A percentile compares a stretch with the other conserved stretches of the same genome.
Conservation (phyloP, 148 eudicot species). For the Heliosperma pusillum region DNA sequence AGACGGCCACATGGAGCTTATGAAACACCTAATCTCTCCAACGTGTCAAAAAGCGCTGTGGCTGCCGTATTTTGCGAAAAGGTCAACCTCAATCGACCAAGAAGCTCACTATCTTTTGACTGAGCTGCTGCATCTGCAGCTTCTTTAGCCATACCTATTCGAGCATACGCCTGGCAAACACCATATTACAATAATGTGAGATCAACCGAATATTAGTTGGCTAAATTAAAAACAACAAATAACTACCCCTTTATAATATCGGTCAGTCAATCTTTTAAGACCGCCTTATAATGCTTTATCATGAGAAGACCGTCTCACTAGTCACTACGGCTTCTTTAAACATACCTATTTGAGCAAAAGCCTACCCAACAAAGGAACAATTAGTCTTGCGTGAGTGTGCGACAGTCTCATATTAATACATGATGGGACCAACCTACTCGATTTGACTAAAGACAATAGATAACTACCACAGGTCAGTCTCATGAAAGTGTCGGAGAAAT, state of each 20-base stretch:
- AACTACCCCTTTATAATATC: not conserved
- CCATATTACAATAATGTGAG: not conserved
- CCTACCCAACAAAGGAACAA: too few species aligned
- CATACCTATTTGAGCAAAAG: not conserved
- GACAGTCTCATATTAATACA: not conserved
- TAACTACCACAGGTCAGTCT: not conserved
- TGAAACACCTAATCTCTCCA: slow-evolving; percentile 78
- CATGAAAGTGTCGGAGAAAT: not conserved
- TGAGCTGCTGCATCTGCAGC: slow-evolving; percentile 96
- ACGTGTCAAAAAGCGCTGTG: slow-evolving; percentile 73
- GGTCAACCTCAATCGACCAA: slow-evolving; percentile 57
- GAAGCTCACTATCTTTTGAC: slow-evolving; percentile 80
- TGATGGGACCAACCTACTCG: too few species aligned
- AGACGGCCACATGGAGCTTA: slow-evolving; percentile 19
- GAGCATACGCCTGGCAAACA: slow-evolving; percentile 75
- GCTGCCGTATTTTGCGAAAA: slow-evolving; percentile 87
- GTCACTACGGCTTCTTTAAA: not conserved
- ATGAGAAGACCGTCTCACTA: not conserved
- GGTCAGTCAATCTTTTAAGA: not conserved
- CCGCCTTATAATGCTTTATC: not conserved
- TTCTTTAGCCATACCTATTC: slow-evolving; percentile 95
- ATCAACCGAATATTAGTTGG: not conserved
- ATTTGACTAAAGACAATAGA: too few species aligned
- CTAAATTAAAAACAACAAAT: not conserved
- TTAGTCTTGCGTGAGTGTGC: not conserved